Base-by-base conservation (phyloP, 2,329 filamentous ascomycete species). In the Fusarium incarnatum region DNA sequence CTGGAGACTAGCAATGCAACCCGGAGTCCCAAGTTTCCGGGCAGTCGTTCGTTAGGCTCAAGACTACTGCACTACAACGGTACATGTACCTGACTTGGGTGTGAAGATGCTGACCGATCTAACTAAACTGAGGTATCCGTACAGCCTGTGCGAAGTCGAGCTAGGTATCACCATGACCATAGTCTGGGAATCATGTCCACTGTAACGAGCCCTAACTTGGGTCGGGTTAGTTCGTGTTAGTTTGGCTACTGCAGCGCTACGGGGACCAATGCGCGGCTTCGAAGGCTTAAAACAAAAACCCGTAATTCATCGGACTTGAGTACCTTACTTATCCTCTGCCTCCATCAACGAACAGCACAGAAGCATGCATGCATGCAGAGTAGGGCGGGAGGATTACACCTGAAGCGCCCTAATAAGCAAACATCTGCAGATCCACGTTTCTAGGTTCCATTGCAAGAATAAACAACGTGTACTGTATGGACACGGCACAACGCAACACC, bases 11-110 rank as follows among this genome's bases (percentile, higher is more conserved):
- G 49, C 34, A 64, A 37, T 45, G 41, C 57, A 70, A 41, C 34
- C 30, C 54, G 58, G 69, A 60, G 54, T 60, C 59, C 71, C 70
- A 64, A 58, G 57, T 58, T 62, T 61, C 70, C 57, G 67, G 69
- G 46, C 69, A 58, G 59, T 54, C 40, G 48, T 68, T 62, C 28
- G 55, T 54, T 52, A 49, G 52, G 48, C 42, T 37, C 41, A 40
- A 47, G 41, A 48, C 50, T 55, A 68, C 32, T 57, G 59, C 44
- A 56, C 56, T 62, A 47, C 45, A 65, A 65, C 44, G 25, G 64
- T 55, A 53, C 59, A 59, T 67, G 60, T 55, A 53, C 59, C 64
- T 67, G 60, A 44, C 58, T 60, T 60, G 48, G 61, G 61, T 58
- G 37, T 64, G 44, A 37, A 45, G 47, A 42, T 58, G 61, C 55